Evolutionary conservation across 345 rosid species (phyloP), one percentile per base, ranked within the genome.

Genomic region (Atalantia buxifolia): DNA sequence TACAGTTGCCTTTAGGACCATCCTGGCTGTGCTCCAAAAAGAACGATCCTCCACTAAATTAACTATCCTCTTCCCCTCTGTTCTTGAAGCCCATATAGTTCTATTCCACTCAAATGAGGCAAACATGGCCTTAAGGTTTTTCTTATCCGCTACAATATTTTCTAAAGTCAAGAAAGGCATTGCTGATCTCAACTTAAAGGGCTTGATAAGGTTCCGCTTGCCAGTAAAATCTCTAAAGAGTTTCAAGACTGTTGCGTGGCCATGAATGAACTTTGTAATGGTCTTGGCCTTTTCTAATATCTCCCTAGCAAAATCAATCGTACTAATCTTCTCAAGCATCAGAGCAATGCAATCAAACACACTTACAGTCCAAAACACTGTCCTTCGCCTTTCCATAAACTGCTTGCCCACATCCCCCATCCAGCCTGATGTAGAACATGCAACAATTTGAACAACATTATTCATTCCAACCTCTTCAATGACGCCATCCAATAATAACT

Each of bases 271-370:
- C 79, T 72, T 84, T 22, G 79, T 76, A 4, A 87, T 50, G 59
- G n/a, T 66, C 80, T 75, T 88, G 69, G 86, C 87, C 69, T 83
- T 87, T 7, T 85, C 84, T 74, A 86, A 38, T 70, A 83, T 62
- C 48, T 33, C 74, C 63, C 56, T 77, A 63, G 83, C 65, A 22
- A 77, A 72, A 77, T 36, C 80, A 65, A 86, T 64, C 57, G 18
- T 70, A 24, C 66, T 81, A 24, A 88, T 78, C 76, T 84, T 85
- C 77, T 78, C 81, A 24, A 93, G 87, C 86, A 91, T 83, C 64
- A 88, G 87, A 78, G 86, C 87, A 19, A 91, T 83, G 82, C 93
- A 93, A 35, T 87, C 87, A 33, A 91, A 87, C 56, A 89, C 84
- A 78, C 92, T 80, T 59, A 83, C 82, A 38, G 85, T 84, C 97